These are phyloP conservation scores for Pseudocercospora vitis DNA, from an alignment of 2,329 filamentous ascomycete species.

Conservation along the genomic window DNA sequence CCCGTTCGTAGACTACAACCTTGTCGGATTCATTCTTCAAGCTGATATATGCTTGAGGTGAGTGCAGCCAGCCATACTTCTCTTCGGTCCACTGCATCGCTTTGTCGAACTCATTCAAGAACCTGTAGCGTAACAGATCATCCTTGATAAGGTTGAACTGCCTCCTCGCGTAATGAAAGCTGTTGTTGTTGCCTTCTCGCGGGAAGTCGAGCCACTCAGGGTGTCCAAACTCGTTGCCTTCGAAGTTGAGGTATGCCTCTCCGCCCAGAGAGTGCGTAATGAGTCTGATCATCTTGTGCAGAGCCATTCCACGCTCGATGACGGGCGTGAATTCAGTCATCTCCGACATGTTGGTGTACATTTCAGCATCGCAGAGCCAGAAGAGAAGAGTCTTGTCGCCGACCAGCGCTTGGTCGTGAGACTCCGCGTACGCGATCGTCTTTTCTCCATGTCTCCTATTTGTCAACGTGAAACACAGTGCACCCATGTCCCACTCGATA, in stretches of 20 bases:
- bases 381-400: conserved; percentile 97
- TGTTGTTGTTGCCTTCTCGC: conserved; percentile 64
- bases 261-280: conserved; percentile 88
- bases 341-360: conserved; percentile 97
- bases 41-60: conserved; percentile 84
- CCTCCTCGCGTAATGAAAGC: conserved; percentile 58
- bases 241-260: conserved; percentile 97
- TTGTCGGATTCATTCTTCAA: conserved; percentile 94
- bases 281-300: conserved; percentile 97
- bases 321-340: conserved; percentile 79
- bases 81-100: conserved; percentile 85
- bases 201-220: conserved; percentile 99
- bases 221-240: conserved; percentile 98
- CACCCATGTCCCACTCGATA: conserved; percentile 85
- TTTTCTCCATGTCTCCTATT: conserved; percentile 95
- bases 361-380: conserved; percentile 94
- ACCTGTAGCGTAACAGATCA: conserved; percentile 77
- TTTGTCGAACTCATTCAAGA: conserved; percentile 89
- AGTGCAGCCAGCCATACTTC: conserved; percentile 87
- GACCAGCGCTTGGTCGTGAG: conserved; percentile 43
- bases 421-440: conserved; percentile 68
- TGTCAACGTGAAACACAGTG: conserved; percentile 81
- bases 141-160: conserved; percentile 94
- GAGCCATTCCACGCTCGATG: conserved; percentile 84
- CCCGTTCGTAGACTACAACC: conserved; percentile 92